These are phyloP conservation scores for Triticum timopheevii DNA, from an alignment of 176 grass and related monocot genomes.

Conservation along the genomic window DNA sequence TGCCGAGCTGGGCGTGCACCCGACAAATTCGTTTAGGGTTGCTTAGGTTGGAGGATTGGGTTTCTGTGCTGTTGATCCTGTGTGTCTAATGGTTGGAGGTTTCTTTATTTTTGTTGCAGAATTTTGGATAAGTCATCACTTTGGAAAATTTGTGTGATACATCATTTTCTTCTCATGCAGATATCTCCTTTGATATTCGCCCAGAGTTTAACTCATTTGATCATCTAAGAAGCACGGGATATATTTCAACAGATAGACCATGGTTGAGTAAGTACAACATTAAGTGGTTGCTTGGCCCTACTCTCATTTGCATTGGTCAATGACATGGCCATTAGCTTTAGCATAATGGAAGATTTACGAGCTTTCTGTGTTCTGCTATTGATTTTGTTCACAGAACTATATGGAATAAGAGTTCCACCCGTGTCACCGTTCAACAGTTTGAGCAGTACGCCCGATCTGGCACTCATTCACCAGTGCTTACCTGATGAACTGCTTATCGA, in stretches of 20 bases:
- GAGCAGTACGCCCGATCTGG: conserved; percentile 66
- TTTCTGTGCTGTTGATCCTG: not conserved
- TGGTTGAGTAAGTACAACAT: conserved; percentile 80
- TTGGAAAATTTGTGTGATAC: not conserved
- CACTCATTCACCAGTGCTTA: conserved; percentile 80
- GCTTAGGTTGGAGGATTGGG: not conserved
- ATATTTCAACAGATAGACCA: conserved; percentile 75
- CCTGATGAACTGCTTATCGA: conserved; percentile 86
- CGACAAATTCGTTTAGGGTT: not conserved
- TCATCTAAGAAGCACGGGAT: conserved; percentile 56
- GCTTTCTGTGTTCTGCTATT: conserved; percentile 16
- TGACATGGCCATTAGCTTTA: conserved; percentile 16
- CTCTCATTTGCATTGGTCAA: conserved; percentile 20
- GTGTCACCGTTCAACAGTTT: conserved; percentile 67
- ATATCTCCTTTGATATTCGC: conserved; percentile 58
- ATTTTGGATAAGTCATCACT: conserved; percentile 3
- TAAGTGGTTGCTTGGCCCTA: conserved; percentile 14
- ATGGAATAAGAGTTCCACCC: conserved; percentile 83
- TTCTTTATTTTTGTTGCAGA: conserved; percentile 3
- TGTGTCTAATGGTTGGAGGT: not conserved
- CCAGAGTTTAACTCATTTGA: conserved; percentile 57
- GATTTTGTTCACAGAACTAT: conserved; percentile 61
- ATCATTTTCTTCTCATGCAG: conserved; percentile 37
- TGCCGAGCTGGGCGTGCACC: not conserved
- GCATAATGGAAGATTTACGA: conserved; percentile 10